Conservation (phyloP, 345 rosid species). For the Physaria fendleri region DNA sequence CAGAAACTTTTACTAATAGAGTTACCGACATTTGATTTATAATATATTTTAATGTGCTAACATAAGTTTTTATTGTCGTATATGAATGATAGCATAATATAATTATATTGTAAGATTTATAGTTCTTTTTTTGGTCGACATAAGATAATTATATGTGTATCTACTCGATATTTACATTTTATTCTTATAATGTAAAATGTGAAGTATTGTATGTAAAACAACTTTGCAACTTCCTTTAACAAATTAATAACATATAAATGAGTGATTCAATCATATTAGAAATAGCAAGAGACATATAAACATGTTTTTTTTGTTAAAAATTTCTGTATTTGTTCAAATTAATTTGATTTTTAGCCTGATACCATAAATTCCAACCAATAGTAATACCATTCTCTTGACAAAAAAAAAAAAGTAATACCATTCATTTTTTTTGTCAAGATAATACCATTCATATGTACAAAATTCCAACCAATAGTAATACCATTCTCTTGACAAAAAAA, state of each 20-base stretch:
- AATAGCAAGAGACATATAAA: neutral
- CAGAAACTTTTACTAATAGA: too few species aligned
- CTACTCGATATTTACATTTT: neutral
- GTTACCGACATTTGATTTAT: too few species aligned
- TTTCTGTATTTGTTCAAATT: neutral
- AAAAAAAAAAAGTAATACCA: too few species aligned
- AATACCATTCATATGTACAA: neutral
- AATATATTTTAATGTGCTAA: too few species aligned
- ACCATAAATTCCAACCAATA: neutral
- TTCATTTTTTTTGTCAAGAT: too few species aligned
- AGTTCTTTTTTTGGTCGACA: neutral
- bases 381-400: neutral
- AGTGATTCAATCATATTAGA: neutral
- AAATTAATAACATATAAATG: neutral
- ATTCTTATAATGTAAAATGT: neutral
- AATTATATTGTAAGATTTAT: neutral
- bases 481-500: too few species aligned
- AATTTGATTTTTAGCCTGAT: neutral
- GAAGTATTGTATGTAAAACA: constrained; percentile 1
- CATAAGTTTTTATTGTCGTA: neutral
- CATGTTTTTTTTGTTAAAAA: neutral
- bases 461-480: too few species aligned
- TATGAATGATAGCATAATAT: neutral
- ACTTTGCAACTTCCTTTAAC: neutral
- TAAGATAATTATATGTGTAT: neutral